Percentiles rank a stretch among this genome's conserved stretches.
Evolutionary conservation across 495 filamentous ascomycete species (phyloP).

Genomic region (Penicillium dipodomyicola): DNA sequence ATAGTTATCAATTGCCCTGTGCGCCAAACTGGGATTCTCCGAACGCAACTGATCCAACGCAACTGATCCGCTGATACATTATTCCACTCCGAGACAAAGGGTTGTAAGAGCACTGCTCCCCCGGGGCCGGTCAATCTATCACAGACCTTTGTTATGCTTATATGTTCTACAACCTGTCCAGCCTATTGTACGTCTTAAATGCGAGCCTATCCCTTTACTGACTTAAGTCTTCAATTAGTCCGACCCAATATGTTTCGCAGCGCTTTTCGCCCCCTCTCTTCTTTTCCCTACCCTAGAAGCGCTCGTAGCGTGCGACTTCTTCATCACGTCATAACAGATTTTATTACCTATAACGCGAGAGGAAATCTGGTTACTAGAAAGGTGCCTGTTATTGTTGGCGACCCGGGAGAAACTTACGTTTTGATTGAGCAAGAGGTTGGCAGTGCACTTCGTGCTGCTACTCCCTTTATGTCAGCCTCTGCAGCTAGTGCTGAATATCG

Average conservation of each 20-base stretch:
- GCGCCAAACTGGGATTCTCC: no score
- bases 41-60: no score
- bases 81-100: no score
- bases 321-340: conserved; percentile 31
- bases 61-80: no score
- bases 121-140: no score
- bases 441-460: conserved; percentile 30
- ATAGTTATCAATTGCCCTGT: no score
- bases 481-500: conserved; percentile 21
- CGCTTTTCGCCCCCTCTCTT: conserved; percentile 17
- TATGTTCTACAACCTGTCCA: no score
- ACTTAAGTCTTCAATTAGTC: conserved; percentile 4
- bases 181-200: no score
- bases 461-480: conserved; percentile 22
- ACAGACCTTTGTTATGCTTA: no score
- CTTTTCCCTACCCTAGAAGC: conserved; percentile 13
- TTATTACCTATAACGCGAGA: conserved; percentile 25
- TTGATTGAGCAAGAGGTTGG: conserved; percentile 32
- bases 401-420: conserved; percentile 32
- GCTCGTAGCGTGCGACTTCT: conserved; percentile 22
- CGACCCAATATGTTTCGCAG: conserved; percentile 22
- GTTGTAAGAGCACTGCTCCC: no score
- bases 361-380: conserved; percentile 26
- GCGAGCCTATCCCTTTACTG: background rate
- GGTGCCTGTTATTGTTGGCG: conserved; percentile 30